Conservation (phyloP, 805 yeast genomes). For the Cyberlindnera mississippiensis region DNA sequence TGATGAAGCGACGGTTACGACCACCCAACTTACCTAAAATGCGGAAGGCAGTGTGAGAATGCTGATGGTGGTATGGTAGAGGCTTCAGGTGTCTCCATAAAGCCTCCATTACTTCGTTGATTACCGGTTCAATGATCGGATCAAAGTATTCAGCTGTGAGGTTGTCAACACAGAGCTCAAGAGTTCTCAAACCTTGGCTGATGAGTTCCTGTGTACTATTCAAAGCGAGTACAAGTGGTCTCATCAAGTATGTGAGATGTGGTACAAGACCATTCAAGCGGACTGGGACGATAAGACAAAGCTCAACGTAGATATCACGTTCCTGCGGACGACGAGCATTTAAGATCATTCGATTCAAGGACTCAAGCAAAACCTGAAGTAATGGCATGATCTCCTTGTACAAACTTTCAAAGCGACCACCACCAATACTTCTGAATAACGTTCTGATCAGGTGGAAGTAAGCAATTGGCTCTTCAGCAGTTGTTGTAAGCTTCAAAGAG, state of each 20-base stretch:
- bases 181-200: slow-evolving; percentile 89
- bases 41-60: slow-evolving; percentile 89
- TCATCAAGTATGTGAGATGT: slow-evolving; percentile 80
- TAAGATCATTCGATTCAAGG: slow-evolving; percentile 75
- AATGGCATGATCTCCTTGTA: slow-evolving; percentile 93
- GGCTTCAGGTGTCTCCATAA: slow-evolving; percentile 90
- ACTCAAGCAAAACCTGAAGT: slow-evolving; percentile 79
- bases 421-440: slow-evolving; percentile 90
- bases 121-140: slow-evolving; percentile 94
- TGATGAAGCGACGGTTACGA: slow-evolving; percentile 80
- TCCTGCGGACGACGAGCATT: slow-evolving; percentile 87
- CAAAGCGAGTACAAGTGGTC: slow-evolving; percentile 87
- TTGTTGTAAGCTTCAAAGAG: slow-evolving; percentile 73
- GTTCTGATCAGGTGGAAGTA: slow-evolving; percentile 87
- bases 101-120: slow-evolving; percentile 91
- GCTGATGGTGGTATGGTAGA: slow-evolving; percentile 90
- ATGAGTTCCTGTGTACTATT: slow-evolving; percentile 89
- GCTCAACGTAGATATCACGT: slow-evolving; percentile 89
- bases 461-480: slow-evolving; percentile 85
- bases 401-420: slow-evolving; percentile 90
- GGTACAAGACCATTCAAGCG: slow-evolving; percentile 91
- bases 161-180: slow-evolving; percentile 94
- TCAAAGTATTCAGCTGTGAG: slow-evolving; percentile 95
- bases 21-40: slow-evolving; percentile 96
- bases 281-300: slow-evolving; percentile 94